These are phyloP conservation scores for Rosa lucieae DNA, from an alignment of 306 rosid species.

Conservation along the genomic window DNA sequence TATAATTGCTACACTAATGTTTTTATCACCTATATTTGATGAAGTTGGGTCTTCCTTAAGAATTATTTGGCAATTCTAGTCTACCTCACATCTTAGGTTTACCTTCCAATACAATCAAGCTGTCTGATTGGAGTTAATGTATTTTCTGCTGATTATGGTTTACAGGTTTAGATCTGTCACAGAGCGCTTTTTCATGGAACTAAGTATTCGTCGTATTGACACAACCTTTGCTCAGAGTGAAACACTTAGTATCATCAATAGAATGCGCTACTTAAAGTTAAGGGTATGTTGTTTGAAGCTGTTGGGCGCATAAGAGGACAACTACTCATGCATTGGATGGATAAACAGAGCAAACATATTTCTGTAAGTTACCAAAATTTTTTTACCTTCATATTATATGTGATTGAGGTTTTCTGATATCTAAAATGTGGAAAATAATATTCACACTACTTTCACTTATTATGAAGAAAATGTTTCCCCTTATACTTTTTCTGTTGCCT, in stretches of 20 bases:
- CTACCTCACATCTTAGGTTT: not conserved
- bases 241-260: constrained; percentile 91
- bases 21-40: not conserved
- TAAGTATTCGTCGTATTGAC: constrained; percentile 85
- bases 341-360: constrained; percentile 96
- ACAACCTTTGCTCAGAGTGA: constrained; percentile 91
- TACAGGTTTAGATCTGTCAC: constrained; percentile 96
- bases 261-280: constrained; percentile 97
- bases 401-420: not conserved
- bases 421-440: not conserved
- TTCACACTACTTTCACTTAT: not conserved
- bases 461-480: not conserved
- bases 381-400: not conserved
- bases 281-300: constrained; percentile 99
- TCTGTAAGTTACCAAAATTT: constrained; percentile 53
- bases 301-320: constrained; percentile 90
- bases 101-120: not conserved
- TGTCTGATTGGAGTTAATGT: not conserved
- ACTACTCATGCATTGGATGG: constrained; percentile 86
- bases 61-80: not conserved
- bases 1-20: not conserved
- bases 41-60: not conserved
- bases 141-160: not conserved
- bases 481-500: not conserved
- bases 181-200: constrained; percentile 98